Evolutionary conservation across 805 yeast genomes (phyloP).

Genomic region (Schwanniomyces polymorphus): DNA sequence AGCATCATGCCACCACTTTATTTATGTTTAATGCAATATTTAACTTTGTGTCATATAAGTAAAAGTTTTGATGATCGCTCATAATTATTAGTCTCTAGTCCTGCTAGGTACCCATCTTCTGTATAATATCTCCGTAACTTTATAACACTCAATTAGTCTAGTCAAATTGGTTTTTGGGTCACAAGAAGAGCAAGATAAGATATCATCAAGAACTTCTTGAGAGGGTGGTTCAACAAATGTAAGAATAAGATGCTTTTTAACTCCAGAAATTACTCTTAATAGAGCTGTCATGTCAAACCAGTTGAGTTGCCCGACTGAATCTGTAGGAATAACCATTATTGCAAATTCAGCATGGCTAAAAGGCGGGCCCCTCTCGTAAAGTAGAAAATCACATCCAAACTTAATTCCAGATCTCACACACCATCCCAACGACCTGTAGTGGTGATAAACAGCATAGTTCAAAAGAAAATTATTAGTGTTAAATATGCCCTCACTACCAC

Average conservation of each 20-base stretch:
- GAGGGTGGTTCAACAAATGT: slow-evolving; percentile 62
- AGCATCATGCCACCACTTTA: too few species aligned
- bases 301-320: slow-evolving; percentile 41
- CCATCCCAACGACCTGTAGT: slow-evolving; percentile 90
- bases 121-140: slow-evolving; percentile 65
- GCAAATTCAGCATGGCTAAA: slow-evolving; percentile 92
- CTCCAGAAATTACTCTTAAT: slow-evolving; percentile 84
- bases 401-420: slow-evolving; percentile 90
- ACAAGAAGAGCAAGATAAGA: slow-evolving; percentile 13
- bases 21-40: too few species aligned
- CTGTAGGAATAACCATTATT: slow-evolving; percentile 47
- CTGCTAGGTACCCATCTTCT: slow-evolving; percentile 85
- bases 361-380: slow-evolving; percentile 92
- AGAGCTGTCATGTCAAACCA: slow-evolving; percentile 60
- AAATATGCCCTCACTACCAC: slow-evolving; percentile 4
- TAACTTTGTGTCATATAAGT: slow-evolving; percentile 6
- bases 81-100: slow-evolving; percentile 61
- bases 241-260: slow-evolving; percentile 72
- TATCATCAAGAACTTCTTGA: slow-evolving; percentile 24
- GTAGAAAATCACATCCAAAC: slow-evolving; percentile 82
- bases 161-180: slow-evolving; percentile 16
- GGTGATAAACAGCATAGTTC: slow-evolving; percentile 76
- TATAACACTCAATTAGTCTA: slow-evolving; percentile 42
- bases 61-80: neutral
- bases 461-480: slow-evolving; percentile 44